A percentile compares a stretch with the other conserved stretches of the same genome.
Evolutionary conservation across 2,329 filamentous ascomycete species (phyloP).

Genomic region (Erysiphe neolycopersici): DNA sequence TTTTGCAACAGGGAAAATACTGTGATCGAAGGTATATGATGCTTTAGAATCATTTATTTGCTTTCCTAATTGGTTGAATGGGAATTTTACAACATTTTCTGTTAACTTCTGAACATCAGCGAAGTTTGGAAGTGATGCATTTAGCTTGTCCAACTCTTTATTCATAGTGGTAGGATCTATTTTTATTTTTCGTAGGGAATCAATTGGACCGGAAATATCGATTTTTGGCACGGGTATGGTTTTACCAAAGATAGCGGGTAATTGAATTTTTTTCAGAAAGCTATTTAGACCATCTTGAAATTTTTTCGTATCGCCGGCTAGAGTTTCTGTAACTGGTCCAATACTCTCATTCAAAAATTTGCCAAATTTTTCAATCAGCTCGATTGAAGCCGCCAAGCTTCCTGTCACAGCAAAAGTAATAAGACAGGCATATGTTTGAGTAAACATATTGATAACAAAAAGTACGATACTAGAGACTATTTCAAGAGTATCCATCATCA

Average conservation of each 20-base stretch:
- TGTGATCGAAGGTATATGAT: slow-evolving; percentile 51
- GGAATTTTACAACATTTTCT: slow-evolving; percentile 42
- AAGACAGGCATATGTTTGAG: slow-evolving; percentile 70
- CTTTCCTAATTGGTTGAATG: slow-evolving; percentile 55
- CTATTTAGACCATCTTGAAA: slow-evolving; percentile 29
- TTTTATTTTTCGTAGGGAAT: slow-evolving; percentile 40
- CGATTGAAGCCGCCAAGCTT: slow-evolving; percentile 42
- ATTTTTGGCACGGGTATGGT: slow-evolving; percentile 23
- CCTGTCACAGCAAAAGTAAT: slow-evolving; percentile 63
- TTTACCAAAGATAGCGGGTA: slow-evolving; percentile 19
- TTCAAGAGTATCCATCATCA: slow-evolving; percentile 54
- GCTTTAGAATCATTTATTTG: slow-evolving; percentile 45
- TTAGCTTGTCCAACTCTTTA: slow-evolving; percentile 41
- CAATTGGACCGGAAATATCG: slow-evolving; percentile 36
- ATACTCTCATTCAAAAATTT: slow-evolving; percentile 31
- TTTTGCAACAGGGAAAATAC: slow-evolving; percentile 54
- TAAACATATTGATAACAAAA: slow-evolving; percentile 80
- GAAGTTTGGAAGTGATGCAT: slow-evolving; percentile 59
- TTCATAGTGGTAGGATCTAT: slow-evolving; percentile 41
- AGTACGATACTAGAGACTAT: slow-evolving; percentile 69
- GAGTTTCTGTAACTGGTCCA: slow-evolving; percentile 18
- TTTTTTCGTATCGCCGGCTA: slow-evolving; percentile 21
- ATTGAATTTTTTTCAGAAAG: slow-evolving; percentile 27
- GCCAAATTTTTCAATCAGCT: slow-evolving; percentile 31
- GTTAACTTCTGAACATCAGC: slow-evolving; percentile 62